phyloP scores from a whole-genome alignment of 352 stramenopile genomes.

The Phytophthora citrophthora region DNA sequence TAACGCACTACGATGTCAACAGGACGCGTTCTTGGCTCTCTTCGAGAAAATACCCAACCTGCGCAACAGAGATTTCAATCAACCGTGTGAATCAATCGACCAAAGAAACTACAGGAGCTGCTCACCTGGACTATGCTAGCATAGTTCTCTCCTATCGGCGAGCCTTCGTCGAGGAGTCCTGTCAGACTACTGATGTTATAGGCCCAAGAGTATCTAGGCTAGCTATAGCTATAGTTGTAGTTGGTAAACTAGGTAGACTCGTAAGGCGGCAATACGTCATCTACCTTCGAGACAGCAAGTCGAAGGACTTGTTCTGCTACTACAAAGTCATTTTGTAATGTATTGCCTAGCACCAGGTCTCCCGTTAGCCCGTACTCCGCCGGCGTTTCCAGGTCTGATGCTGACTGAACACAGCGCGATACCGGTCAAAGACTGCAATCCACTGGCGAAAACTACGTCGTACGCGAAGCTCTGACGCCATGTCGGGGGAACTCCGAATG shows the following conservation, averaged over 20 bases:
- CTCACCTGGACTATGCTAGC: no score
- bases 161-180: no score
- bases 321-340: slow-evolving; percentile 30
- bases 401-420: slow-evolving; percentile 31
- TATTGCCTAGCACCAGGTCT: slow-evolving; percentile 56
- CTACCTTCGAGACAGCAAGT: slow-evolving; percentile 12
- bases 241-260: no score
- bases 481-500: slow-evolving; percentile 19
- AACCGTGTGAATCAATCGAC: background rate
- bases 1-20: slow-evolving; percentile 67
- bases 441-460: slow-evolving; percentile 49
- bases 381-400: slow-evolving; percentile 45
- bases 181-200: no score
- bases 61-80: background rate
- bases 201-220: no score
- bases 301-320: slow-evolving; percentile 22
- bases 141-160: no score
- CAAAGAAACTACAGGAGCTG: background rate
- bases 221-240: no score
- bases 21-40: slow-evolving; percentile 31
- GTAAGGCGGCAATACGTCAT: no score
- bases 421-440: slow-evolving; percentile 26
- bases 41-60: slow-evolving; percentile 68
- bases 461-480: slow-evolving; percentile 53
- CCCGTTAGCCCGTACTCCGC: slow-evolving; percentile 56